Evolutionary conservation across 805 yeast genomes (phyloP).

Genomic region (Wickerhamomyces xylosicus): DNA sequence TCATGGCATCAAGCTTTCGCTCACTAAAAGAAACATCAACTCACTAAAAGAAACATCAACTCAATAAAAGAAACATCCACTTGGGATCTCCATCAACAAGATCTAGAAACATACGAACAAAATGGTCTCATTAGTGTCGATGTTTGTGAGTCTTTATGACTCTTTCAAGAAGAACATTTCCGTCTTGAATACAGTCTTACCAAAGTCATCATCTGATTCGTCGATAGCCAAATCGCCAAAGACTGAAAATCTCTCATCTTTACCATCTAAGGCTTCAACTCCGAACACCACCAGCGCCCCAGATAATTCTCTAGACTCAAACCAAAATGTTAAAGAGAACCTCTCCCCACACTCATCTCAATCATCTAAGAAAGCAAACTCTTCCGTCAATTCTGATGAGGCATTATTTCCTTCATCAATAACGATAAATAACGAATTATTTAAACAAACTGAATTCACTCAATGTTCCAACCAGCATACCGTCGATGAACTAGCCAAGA

Average conservation of each 20-base stretch:
- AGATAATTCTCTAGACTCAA: too few relatives aligned
- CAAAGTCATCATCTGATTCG: neutral
- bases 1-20: too few relatives aligned
- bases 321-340: too few relatives aligned
- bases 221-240: too few relatives aligned
- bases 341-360: too few relatives aligned
- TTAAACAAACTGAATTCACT: neutral
- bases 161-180: neutral
- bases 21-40: too few relatives aligned
- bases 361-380: neutral
- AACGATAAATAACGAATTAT: neutral
- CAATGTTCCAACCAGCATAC: neutral
- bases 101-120: neutral
- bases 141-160: neutral
- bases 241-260: too few relatives aligned
- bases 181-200: neutral
- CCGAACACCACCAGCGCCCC: too few relatives aligned
- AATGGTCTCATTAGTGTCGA: neutral
- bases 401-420: neutral
- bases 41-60: too few relatives aligned
- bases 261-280: too few relatives aligned
- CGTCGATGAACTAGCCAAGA: neutral
- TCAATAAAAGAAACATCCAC: too few relatives aligned
- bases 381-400: neutral
- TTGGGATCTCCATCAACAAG: too few relatives aligned